These are phyloP conservation scores for Primulina tabacum DNA, from an alignment of 257 asterid genomes.

Conservation along the genomic window DNA sequence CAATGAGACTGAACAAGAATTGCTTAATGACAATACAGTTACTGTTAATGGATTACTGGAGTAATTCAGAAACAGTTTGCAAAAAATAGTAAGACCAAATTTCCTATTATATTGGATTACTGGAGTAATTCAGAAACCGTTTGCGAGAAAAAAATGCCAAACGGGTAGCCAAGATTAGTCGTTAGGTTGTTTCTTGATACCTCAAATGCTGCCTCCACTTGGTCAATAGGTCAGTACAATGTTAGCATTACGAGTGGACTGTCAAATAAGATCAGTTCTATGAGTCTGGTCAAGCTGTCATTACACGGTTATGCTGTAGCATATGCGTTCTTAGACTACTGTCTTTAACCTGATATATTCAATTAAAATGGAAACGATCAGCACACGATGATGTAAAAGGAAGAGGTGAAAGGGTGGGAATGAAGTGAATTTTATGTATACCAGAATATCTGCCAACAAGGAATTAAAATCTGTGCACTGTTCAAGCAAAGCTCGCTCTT, in stretches of 20 bases:
- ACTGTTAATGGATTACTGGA: constrained; percentile 38
- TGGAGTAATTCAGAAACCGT: constrained; percentile 30
- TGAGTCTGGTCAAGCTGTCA: constrained; percentile 36
- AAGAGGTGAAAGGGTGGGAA: constrained; percentile 4
- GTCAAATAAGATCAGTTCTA: constrained; percentile 36
- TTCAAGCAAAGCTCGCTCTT: constrained; percentile 66
- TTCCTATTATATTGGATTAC: constrained; percentile 50
- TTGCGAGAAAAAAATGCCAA: constrained; percentile 37
- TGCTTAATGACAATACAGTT: constrained; percentile 24
- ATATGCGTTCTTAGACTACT: constrained; percentile 49
- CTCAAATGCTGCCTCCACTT: constrained; percentile 35
- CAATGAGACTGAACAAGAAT: constrained; percentile 26
- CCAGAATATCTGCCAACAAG: constrained; percentile 70
- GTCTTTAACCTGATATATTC: constrained; percentile 61
- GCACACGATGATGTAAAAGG: not conserved
- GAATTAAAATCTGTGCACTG: constrained; percentile 64
- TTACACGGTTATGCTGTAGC: constrained; percentile 42
- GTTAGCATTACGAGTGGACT: constrained; percentile 42
- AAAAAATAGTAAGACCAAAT: constrained; percentile 30
- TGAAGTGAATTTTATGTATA: constrained; percentile 19
- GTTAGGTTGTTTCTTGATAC: constrained; percentile 23
- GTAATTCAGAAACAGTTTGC: constrained; percentile 24
- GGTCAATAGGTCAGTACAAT: constrained; percentile 37
- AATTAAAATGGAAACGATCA: not conserved
- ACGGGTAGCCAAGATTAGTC: constrained; percentile 40